Evolutionary conservation across 164 flowering plant genomes (phyloP), one percentile per base, ranked within the genome.

Genomic region (Nelumbo lutea): DNA sequence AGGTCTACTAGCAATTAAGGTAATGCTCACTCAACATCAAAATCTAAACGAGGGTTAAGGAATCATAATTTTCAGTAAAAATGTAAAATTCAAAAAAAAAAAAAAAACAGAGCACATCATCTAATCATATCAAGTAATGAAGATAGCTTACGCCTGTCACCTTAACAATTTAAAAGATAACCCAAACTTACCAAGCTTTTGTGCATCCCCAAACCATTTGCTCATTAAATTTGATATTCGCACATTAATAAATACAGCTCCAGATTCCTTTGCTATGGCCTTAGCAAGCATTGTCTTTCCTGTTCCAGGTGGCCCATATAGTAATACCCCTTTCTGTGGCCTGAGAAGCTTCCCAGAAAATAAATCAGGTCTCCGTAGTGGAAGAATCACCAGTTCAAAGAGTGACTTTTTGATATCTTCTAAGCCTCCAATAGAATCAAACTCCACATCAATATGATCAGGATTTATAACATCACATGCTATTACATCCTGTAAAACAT

Each of bases 201-300:
- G 88, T 13, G 91, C 94, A 80, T 88, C 94, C 52, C 94, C 94
- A 72, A 87, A 85, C 94, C 89, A 87, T 77, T 88, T 88, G 82
- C 91, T 85, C 94, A 87, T 87, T 69, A 88, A 76, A 76, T 83
- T 88, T 15, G 94, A 83, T 59, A 87, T 73, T 78, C 82, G 82
- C 61, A 87, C 87, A 70, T 88, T 88, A 47, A 88, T 88, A 62
- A 88, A 88, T 43, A 87, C 86, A 65, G 90, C 89, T 58, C 88
- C 91, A 65, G 90, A 88, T 67, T 88, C 93, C 59, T 80, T 88
- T 44, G 93, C 91, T 68, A 88, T 88, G 66, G 93, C 93, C 70
- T 88, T 88, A 65, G 93, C 93, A 69, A 88, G 86, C 90, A 88
- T 85, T 41, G 93, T 88, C 72, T 88, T 88, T 61, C 93, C 93